Conservation (phyloP, 306 rosid genomes). For the Dicorynia guianensis region DNA sequence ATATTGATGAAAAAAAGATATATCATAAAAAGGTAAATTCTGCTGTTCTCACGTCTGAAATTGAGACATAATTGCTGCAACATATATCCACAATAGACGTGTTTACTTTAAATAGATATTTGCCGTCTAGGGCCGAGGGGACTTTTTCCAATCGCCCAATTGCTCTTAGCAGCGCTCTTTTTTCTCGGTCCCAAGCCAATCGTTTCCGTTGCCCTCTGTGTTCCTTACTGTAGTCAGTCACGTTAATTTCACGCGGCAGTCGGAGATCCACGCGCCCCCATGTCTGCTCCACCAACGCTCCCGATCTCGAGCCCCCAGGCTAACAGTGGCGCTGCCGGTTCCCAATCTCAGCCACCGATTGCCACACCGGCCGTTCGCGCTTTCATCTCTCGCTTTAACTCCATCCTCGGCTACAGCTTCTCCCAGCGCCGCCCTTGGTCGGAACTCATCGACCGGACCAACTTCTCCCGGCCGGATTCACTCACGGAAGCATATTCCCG, state of each 20-base stretch:
- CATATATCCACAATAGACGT: no score
- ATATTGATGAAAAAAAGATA: no score
- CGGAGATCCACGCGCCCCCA: slow-evolving; percentile 58
- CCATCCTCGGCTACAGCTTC: slow-evolving; percentile 74
- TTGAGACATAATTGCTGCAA: no score
- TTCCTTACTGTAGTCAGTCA: not conserved
- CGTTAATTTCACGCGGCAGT: slow-evolving; percentile 37
- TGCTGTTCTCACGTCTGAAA: no score
- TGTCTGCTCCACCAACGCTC: slow-evolving; percentile 85
- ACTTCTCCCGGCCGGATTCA: slow-evolving; percentile 71
- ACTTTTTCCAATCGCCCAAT: not conserved
- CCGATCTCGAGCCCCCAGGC: slow-evolving; percentile 71
- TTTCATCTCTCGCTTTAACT: slow-evolving; percentile 73
- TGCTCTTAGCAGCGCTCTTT: not conserved
- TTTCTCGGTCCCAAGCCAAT: no score
- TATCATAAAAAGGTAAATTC: no score
- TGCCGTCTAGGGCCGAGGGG: no score
- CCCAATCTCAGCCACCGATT: slow-evolving; percentile 69
- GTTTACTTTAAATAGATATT: no score
- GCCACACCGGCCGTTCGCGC: slow-evolving; percentile 89
- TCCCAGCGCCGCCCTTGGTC: slow-evolving; percentile 92
- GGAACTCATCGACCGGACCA: slow-evolving; percentile 75
- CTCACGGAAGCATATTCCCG: slow-evolving; percentile 91
- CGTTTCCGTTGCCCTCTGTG: slow-evolving; percentile 34
- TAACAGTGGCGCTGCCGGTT: slow-evolving; percentile 10